Conservation (phyloP, 345 rosid genomes). For the Citrus trifoliata region DNA sequence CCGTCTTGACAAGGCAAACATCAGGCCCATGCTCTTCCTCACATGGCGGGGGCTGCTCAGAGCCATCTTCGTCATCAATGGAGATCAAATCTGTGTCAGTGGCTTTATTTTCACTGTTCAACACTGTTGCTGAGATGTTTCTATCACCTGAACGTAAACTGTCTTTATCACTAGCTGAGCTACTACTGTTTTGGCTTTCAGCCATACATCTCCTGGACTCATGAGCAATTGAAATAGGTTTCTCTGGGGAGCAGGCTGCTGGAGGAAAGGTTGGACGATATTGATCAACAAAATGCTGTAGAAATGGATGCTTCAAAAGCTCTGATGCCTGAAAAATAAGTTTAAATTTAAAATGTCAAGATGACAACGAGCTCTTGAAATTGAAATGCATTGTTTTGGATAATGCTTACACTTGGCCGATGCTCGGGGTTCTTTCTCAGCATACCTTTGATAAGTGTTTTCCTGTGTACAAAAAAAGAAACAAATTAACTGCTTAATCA, state of each 20-base stretch:
- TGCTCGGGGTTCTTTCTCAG: constrained; percentile 95
- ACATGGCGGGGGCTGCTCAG: constrained; percentile 39
- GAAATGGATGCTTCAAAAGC: constrained; percentile 92
- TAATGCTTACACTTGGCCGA: constrained; percentile 80
- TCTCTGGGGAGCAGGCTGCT: constrained; percentile 43
- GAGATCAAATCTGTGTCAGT: constrained; percentile 53
- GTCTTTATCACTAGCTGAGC: constrained; percentile 78
- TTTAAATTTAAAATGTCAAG: constrained; percentile 17
- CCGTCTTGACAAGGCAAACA: constrained; percentile 39
- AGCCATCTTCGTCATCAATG: constrained; percentile 59
- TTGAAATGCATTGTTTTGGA: constrained; percentile 10
- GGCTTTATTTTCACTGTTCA: constrained; percentile 45
- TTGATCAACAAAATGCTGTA: constrained; percentile 88
- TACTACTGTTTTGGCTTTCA: constrained; percentile 88
- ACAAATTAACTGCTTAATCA: constrained; percentile 20
- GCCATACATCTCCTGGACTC: constrained; percentile 63
- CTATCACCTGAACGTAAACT: constrained; percentile 63
- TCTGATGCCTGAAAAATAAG: constrained; percentile 70
- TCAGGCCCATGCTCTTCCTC: constrained; percentile 41
- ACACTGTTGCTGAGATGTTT: constrained; percentile 25
- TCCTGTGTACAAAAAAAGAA: constrained; percentile 42
- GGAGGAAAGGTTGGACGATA: constrained; percentile 57
- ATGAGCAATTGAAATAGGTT: constrained; percentile 41
- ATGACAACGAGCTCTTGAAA: constrained; percentile 14
- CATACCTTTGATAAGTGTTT: constrained; percentile 89